phyloP scores from a whole-genome alignment of 2,329 filamentous ascomycete species.

The Monilinia fructicola region DNA sequence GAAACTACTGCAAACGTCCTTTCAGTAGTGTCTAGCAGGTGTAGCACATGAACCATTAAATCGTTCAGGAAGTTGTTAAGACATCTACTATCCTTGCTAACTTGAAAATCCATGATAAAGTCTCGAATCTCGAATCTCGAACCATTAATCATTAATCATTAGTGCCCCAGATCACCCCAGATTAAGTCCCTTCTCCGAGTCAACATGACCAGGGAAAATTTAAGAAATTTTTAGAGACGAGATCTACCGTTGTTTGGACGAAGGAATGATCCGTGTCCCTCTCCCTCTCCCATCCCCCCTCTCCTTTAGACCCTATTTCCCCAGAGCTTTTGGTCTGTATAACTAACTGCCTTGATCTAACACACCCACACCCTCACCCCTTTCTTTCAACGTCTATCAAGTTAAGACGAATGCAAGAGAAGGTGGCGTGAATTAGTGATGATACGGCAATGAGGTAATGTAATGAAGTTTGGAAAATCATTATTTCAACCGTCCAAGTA shows the following conservation, averaged over 20 bases:
- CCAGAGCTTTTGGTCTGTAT: background rate
- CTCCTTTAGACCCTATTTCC: background rate
- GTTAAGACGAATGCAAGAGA: background rate
- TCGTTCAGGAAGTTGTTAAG: slow-evolving; percentile 18
- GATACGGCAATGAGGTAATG: background rate
- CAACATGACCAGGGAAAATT: background rate
- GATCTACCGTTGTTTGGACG: slow-evolving; percentile 11
- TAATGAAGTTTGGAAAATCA: background rate
- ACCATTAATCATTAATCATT: slow-evolving; percentile 6
- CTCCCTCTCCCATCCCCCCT: background rate
- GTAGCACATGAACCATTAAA: slow-evolving; percentile 9
- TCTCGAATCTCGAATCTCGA: background rate
- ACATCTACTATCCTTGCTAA: background rate
- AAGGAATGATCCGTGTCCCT: slow-evolving; percentile 10
- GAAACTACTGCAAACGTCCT: slow-evolving; percentile 1
- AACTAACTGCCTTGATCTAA: no score
- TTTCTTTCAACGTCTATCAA: background rate
- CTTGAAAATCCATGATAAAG: background rate
- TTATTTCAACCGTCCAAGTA: background rate
- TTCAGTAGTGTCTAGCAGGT: background rate
- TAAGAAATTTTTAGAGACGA: slow-evolving; percentile 5
- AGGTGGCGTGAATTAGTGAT: slow-evolving; percentile 7
- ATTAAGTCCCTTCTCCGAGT: slow-evolving; percentile 7
- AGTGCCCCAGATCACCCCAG: background rate
- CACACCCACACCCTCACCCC: slow-evolving; percentile 6